Base-by-base conservation (phyloP, 768 basidiomycete species). In the Chlorophyllum brunneum region DNA sequence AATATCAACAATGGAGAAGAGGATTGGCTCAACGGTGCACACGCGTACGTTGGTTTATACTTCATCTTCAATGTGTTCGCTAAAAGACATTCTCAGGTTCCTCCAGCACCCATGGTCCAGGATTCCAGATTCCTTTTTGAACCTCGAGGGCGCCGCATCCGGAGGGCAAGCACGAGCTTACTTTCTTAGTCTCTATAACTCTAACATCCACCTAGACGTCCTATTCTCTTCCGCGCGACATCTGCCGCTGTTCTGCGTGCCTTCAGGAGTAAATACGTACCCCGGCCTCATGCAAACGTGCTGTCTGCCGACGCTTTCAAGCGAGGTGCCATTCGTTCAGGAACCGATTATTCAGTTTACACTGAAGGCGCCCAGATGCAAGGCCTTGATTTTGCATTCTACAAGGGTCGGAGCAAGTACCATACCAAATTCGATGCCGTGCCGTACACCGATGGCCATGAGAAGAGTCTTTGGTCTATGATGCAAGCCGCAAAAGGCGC, bases 1-100 rank as follows among this genome's bases (percentile, higher is more conserved):
- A 89, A 92, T 59, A 78, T 90, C 63, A 93, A 93, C 64, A 92
- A 92, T 55, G 90, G 85, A 1, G 91, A 92, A 61, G 90, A 93
- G 59, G 82, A 88, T 63, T 79, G 82, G 29, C 64, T 92, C 57
- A 77, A 85, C 54, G 90, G 90, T 20, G 85, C 88, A 6, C 82
- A 83, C 61, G 71, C 75, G 79, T 88, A 45, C 41, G 62, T 65
- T 4, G 8, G 10, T 9, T 24, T 38, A 15, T 5, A n/a, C 9
- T 40, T 9, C 30, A 10, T 39, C 26, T 16, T 52, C 40, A 30
- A 18, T 50, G 13, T 63, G 20, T 0, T 43, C 27, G 20, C 10
- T 23, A 31, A 24, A 16, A 3, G 13, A n/a, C 13, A n/a, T 38
- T 26, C 30, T 38, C 56, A 87, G 85, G 7, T 89, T 88, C 61